phyloP scores from a whole-genome alignment of 345 rosid species.

The Eucalyptus curtisii region DNA sequence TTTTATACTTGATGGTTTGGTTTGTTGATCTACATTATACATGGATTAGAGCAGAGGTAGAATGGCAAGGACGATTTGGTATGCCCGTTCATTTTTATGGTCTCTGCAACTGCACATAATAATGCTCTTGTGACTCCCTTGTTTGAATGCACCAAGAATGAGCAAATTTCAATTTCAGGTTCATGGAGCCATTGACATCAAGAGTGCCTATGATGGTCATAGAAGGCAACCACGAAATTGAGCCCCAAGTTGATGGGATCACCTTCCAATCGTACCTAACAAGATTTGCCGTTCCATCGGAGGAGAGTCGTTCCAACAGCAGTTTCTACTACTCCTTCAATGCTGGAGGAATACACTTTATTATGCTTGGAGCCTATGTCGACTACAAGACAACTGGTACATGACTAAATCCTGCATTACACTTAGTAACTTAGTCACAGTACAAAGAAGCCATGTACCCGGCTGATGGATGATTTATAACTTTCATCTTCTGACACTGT shows the following conservation, averaged over 20 bases:
- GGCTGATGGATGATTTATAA: neutral
- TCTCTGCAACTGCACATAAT: neutral
- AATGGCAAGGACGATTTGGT: neutral
- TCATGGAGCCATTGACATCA: conserved; percentile 75
- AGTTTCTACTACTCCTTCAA: conserved; percentile 80
- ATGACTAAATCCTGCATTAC: neutral
- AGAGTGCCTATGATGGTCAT: conserved; percentile 83
- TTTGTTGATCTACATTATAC: neutral
- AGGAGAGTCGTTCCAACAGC: conserved; percentile 59
- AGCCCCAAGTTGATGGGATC: conserved; percentile 52
- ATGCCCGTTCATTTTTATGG: neutral
- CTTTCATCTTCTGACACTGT: neutral
- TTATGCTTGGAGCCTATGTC: conserved; percentile 82
- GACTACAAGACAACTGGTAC: conserved; percentile 61
- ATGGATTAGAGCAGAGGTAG: neutral
- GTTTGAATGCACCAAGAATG: neutral
- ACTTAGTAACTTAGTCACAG: neutral
- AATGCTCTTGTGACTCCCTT: neutral
- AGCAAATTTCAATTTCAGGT: conserved; percentile 21
- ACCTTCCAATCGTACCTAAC: conserved; percentile 67
- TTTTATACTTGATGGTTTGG: neutral
- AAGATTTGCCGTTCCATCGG: conserved; percentile 64
- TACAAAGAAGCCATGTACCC: neutral
- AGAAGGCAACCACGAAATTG: conserved; percentile 89
- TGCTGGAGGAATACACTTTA: conserved; percentile 74